Evolutionary conservation across 2,329 filamentous ascomycete genomes (phyloP).

Genomic region (Dothiorella sarmentorum): DNA sequence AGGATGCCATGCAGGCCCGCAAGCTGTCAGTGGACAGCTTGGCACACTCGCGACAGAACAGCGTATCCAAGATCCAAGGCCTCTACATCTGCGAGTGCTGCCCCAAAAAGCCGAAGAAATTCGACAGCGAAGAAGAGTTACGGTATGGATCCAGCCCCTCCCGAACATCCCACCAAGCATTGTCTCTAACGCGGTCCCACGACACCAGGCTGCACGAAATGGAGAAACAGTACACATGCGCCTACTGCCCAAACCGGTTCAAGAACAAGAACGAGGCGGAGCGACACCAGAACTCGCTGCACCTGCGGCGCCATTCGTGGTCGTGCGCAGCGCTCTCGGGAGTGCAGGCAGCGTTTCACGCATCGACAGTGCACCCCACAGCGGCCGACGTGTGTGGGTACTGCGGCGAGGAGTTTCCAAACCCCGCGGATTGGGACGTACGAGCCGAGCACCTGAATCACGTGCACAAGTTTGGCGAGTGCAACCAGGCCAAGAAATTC

Average conservation of each 20-base stretch:
- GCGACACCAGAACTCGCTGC: conserved; percentile 90
- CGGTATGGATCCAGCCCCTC: conserved; percentile 57
- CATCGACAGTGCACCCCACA: conserved; percentile 62
- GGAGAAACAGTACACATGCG: conserved; percentile 94
- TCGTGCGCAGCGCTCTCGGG: conserved; percentile 81
- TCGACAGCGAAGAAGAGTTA: conserved; percentile 78
- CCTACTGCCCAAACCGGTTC: conserved; percentile 90
- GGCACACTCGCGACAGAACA: conserved; percentile 47
- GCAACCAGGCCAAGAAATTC: conserved; percentile 98
- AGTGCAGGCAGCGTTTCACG: conserved; percentile 79
- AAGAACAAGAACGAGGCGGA: conserved; percentile 99
- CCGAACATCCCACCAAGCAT: neutral
- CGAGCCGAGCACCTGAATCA: conserved; percentile 84
- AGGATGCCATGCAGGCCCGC: conserved; percentile 30
- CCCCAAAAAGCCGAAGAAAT: conserved; percentile 95
- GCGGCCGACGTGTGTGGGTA: conserved; percentile 83
- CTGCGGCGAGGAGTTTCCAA: conserved; percentile 89
- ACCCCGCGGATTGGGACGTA: conserved; percentile 82
- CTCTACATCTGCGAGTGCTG: conserved; percentile 86
- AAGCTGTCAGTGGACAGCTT: conserved; percentile 49
- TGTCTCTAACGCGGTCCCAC: conserved; percentile 19
- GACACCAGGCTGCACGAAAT: conserved; percentile 71
- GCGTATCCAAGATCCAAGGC: conserved; percentile 53
- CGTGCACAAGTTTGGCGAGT: conserved; percentile 94
- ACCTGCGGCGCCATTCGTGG: conserved; percentile 91